A percentile compares a stretch with the other conserved stretches of the same genome.
Conservation (phyloP, 352 stramenopile species). For the Phytopythium sindhum region DNA sequence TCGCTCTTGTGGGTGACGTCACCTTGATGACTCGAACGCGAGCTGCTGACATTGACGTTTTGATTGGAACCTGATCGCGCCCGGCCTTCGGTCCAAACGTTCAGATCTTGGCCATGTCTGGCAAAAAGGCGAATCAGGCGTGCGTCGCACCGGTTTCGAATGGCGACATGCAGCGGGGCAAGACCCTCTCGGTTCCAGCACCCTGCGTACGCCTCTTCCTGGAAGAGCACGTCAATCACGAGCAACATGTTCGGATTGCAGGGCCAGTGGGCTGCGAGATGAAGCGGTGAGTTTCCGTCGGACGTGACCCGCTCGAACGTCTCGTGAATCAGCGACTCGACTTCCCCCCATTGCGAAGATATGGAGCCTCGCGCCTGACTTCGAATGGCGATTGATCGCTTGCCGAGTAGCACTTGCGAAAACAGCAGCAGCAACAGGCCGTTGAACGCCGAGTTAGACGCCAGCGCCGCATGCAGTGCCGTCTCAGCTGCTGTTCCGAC, state of each 20-base stretch:
- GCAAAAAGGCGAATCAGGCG: constrained; percentile 44
- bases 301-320: constrained; percentile 12
- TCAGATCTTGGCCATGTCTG: constrained; percentile 48
- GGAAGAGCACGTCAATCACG: constrained; percentile 43
- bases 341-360: background rate
- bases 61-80: constrained; percentile 11
- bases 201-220: constrained; percentile 33
- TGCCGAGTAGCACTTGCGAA: constrained; percentile 15
- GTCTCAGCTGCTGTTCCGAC: constrained; percentile 30
- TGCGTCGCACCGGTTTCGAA: constrained; percentile 38
- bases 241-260: constrained; percentile 28
- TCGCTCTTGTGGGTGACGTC: background rate
- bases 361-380: background rate
- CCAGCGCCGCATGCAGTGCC: constrained; percentile 41
- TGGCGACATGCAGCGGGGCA: constrained; percentile 52
- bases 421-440: constrained; percentile 37
- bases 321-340: constrained; percentile 1
- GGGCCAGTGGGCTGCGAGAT: constrained; percentile 45
- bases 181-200: constrained; percentile 50
- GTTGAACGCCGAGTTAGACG: constrained; percentile 32
- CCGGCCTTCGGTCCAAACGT: constrained; percentile 53
- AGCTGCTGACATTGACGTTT: background rate
- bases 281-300: constrained; percentile 38
- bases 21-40: background rate
- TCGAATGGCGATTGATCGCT: background rate